Evolutionary conservation across 768 basidiomycete species (phyloP), one percentile per base, ranked within the genome.

Genomic region (Mycena filopes): DNA sequence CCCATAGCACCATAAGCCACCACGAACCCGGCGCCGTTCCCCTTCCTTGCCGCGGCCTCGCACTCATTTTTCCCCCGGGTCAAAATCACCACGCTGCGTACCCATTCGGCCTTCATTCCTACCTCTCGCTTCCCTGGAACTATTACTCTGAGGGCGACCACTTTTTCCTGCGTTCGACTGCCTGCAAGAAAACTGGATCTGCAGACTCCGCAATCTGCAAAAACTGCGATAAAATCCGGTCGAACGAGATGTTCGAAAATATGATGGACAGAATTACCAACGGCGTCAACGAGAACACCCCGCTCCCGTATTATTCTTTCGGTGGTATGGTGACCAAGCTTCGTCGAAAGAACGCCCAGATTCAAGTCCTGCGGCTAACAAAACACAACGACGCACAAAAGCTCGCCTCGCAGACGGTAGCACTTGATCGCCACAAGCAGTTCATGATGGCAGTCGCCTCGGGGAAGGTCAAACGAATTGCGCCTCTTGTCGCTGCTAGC

Each of bases 341-440:
- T 0, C 28, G 60, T 2, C 8, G 29, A 12, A 55, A 55, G 20
- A 63, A 54, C 40, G 54, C 49, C 12, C 65, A 64, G 26, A 31
- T 67, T 21, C n/a, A 56, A 11, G 42, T 28, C 4, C 21, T 67
- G 29, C 55, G 49, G n/a, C 28, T 67, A 10, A 43, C 40, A 1
- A 64, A 61, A 28, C 59, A 61, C 33, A 69, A 60, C 57, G 61
- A 62, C 21, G 12, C 33, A 12, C 33, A 50, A 42, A 59, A 26
- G 12, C 45, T 68, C 7, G 26, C 55, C 5, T 28, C 15, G 1
- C 38, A 57, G 16, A 49, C 38, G 2, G 41, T 48, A 1, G 45
- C 33, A n/a, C 49, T 72, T 8, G 40, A 60, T 25, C 62, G 59
- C 7, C 64, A 72, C 54, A 72, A 72, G 57, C 49, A 63, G 36